Conservation (phyloP, 139 green algal genomes). For the Spirogloea muscicola region DNA sequence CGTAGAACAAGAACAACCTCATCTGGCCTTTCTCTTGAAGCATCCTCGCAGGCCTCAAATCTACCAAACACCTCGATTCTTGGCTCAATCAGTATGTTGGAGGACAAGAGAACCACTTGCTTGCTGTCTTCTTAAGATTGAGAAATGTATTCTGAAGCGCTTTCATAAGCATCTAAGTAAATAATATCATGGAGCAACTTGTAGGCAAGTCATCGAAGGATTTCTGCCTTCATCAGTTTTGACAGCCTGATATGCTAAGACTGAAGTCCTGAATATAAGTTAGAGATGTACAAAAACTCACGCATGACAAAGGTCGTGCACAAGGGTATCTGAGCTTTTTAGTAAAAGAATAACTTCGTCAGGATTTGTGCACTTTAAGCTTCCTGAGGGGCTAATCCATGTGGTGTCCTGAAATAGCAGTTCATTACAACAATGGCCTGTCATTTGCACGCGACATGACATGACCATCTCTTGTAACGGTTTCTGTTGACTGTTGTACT, state of each 20-base stretch:
- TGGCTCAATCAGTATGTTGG: too few relatives aligned
- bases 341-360: constrained; percentile 85
- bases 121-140: too few relatives aligned
- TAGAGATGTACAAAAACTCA: constrained; percentile 15
- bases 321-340: constrained; percentile 79
- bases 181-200: too few relatives aligned
- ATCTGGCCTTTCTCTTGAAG: constrained; percentile 2
- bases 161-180: too few relatives aligned
- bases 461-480: background rate
- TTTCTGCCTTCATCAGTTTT: too few relatives aligned
- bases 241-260: too few relatives aligned
- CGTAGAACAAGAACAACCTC: constrained; percentile 66
- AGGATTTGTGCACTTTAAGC: constrained; percentile 57
- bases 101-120: too few relatives aligned
- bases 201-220: too few relatives aligned
- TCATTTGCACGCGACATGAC: background rate
- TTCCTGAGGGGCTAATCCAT: constrained; percentile 69
- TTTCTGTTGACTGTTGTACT: background rate
- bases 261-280: too few relatives aligned
- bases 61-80: too few relatives aligned
- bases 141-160: too few relatives aligned
- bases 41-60: constrained; percentile 19
- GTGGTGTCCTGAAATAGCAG: constrained; percentile 61
- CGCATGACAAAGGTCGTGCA: constrained; percentile 70
- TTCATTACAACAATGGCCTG: background rate